Base-by-base conservation (phyloP, 352 stramenopile species). In the Phytopythium boreale region DNA sequence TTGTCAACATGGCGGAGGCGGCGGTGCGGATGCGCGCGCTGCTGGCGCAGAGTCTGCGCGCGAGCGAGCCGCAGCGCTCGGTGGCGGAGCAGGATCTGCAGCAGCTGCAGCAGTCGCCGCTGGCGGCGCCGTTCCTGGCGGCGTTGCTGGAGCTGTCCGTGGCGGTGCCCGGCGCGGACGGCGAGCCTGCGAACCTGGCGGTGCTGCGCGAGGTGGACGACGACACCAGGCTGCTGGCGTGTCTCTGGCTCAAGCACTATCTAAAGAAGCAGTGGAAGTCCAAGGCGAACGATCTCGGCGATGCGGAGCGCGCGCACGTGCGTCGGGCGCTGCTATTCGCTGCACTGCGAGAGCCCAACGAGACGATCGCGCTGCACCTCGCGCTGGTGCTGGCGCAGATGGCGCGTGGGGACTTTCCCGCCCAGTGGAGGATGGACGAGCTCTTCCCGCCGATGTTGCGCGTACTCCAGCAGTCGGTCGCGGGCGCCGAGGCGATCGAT, bases 221-320 rank as follows among this genome's bases (percentile, higher is more conserved):
- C 19, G 69, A 88, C 65, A 59, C 89, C 67, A 80, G 84, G 49
- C 74, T 95, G 19, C 66, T 91, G 50, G 80, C 78, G 27, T 77
- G 84, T 55, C 70, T 95, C 17, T 95, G 86, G 84, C 76, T 95
- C 55, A 95, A 95, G 68, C 78, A 94, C 34, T 77, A 75, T 34
- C 62, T 88, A 43, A 86, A 88, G 66, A 61, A 67, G 46, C 79
- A 88, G 62, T 80, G 73, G 73, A 79, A 83, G 37, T 15, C 56
- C 22, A 61, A 50, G 15, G 61, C 14, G 12, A 72, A 69, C 68
- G 59, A 58, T 5, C 56, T 83, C 22, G 76, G 53, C 10, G 79
- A 84, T 15, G 60, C 71, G 5, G 81, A 93, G 50, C 76, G 78
- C 39, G 61, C 44, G 19, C 72, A 88, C 27, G 60, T 85, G 41